A percentile compares a stretch with the other conserved stretches of the same genome.
These are phyloP conservation scores for Quercus tomentella DNA, from an alignment of 331 rosid species.

Conservation along the genomic window DNA sequence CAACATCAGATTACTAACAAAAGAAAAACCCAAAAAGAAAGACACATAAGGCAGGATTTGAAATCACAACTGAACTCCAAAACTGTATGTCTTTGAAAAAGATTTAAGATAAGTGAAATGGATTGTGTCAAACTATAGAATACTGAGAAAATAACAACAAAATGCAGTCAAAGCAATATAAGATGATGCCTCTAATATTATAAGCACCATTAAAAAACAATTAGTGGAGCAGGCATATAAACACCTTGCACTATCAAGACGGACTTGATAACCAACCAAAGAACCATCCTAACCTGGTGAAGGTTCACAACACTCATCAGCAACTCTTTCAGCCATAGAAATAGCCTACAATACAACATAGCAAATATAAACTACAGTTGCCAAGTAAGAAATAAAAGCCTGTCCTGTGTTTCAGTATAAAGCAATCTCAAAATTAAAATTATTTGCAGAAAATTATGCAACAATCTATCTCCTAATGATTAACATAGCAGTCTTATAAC, in stretches of 20 bases:
- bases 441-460: not conserved
- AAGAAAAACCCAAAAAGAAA: too few relatives aligned
- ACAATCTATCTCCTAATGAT: not conserved
- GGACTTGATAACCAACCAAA: slow-evolving; percentile 96
- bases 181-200: not conserved
- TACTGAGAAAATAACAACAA: too few relatives aligned
- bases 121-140: too few relatives aligned
- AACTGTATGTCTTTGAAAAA: too few relatives aligned
- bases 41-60: too few relatives aligned
- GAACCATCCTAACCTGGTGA: slow-evolving; percentile 87
- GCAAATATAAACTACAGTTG: slow-evolving; percentile 14
- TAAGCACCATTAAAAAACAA: slow-evolving; percentile 4
- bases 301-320: slow-evolving; percentile 90
- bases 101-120: too few relatives aligned
- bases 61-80: too few relatives aligned
- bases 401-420: not conserved
- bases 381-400: not conserved
- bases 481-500: too few relatives aligned
- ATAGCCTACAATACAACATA: slow-evolving; percentile 57
- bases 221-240: slow-evolving; percentile 19
- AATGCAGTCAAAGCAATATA: not conserved
- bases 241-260: slow-evolving; percentile 94
- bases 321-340: slow-evolving; percentile 94
- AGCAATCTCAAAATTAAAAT: not conserved
- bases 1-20: too few relatives aligned